Evolutionary conservation across 768 basidiomycete genomes (phyloP).

Genomic region (Trametes villosa): DNA sequence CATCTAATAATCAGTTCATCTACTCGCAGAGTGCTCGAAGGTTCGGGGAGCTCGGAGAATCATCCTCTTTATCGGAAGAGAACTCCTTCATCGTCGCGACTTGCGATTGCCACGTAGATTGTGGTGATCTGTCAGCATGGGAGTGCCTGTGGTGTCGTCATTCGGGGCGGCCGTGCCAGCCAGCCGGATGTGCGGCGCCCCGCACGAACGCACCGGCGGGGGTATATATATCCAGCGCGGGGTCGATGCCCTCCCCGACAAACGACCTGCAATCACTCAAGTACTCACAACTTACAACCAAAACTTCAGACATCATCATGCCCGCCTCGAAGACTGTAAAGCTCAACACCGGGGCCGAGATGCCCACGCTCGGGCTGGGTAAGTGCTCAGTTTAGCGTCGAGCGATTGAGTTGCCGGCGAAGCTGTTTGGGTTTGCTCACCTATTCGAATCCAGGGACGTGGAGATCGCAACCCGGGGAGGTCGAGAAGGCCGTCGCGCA

Average conservation of each 20-base stretch:
- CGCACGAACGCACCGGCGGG: neutral
- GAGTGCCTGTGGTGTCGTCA: too few relatives aligned
- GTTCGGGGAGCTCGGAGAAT: too few relatives aligned
- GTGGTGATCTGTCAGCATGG: too few relatives aligned
- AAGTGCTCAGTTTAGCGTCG: slow-evolving; percentile 21
- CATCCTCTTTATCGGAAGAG: too few relatives aligned
- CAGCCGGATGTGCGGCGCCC: neutral
- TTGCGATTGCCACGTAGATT: too few relatives aligned
- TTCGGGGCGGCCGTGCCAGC: neutral
- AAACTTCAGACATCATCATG: slow-evolving; percentile 40
- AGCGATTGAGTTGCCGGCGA: neutral
- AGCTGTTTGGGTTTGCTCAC: neutral
- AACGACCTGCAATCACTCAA: neutral
- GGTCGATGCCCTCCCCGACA: neutral
- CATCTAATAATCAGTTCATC: too few relatives aligned
- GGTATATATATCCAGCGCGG: neutral
- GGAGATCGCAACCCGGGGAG: slow-evolving; percentile 72
- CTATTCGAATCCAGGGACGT: slow-evolving; percentile 61
- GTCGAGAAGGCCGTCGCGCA: slow-evolving; percentile 76
- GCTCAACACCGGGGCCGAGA: slow-evolving; percentile 77
- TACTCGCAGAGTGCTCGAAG: too few relatives aligned
- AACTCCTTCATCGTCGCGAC: too few relatives aligned
- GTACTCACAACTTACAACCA: neutral
- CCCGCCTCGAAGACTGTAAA: slow-evolving; percentile 48
- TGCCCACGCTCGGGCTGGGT: slow-evolving; percentile 78